Base-by-base conservation (phyloP, 2,329 filamentous ascomycete species). In the Phaeosphaeria sp. region DNA sequence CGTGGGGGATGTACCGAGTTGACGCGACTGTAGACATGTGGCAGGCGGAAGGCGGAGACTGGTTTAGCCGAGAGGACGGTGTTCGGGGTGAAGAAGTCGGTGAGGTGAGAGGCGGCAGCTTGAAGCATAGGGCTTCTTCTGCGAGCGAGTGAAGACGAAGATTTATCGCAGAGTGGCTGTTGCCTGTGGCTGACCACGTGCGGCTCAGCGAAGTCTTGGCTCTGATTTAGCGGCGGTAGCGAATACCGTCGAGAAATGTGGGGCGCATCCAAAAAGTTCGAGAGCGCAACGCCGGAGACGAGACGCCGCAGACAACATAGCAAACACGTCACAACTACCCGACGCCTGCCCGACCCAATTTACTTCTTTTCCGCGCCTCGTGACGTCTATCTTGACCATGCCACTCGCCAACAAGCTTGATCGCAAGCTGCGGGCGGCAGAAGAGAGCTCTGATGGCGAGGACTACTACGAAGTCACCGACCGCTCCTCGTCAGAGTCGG, bases 401-500 rank as follows among this genome's bases (percentile, higher is more conserved):
- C 68, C 71, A 20, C 73, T 78, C 18, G 71, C 74, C 18, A 66
- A 65, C 18, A 78, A 73, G 49, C 67, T 78, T 15, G 69, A 72
- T 44, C 75, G 74, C 57, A 76, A 69, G 50, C 61, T 79, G 46
- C 71, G 73, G 7, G 73, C 76, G 3, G 70, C 61, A 8, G 73
- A 77, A 43, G 74, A 75, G 22, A 74, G 73, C 21, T 74, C 75
- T 13, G 77, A 76, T 53, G 71, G 67, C 17, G 75, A 77, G 49
- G 71, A 73, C 17, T 77, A 77, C 59, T 78, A 76, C 50, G 77
- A 78, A 53, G 76, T 78, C 56, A 74, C 75, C 11, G 77, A 77
- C 48, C 69, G 69, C 17, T 78, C 76, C 2, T 78, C 77, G 13
- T 73, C 71, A 22, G 76, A 74, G 9, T 79, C 77, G 1, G 63